Base-by-base conservation (phyloP, 1,139 yeast genomes). In the Geotrichum reessii region DNA sequence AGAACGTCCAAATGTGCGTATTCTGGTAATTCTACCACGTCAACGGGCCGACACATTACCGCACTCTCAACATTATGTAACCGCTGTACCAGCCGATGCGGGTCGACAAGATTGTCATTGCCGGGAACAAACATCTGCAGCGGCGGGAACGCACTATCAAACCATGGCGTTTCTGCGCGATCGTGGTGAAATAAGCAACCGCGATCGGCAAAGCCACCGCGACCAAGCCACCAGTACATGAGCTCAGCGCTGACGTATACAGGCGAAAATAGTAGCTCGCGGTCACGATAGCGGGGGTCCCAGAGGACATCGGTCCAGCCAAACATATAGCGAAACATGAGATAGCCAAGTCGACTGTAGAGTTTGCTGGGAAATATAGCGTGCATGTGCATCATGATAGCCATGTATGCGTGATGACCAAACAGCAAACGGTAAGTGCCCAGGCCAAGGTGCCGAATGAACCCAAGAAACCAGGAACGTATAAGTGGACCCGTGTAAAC, bases 1-100 rank as follows among this genome's bases (percentile, higher is more conserved):
- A 92, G 72, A 24, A 91, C 95, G 69, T 92, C 98, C 67, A 92
- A 78, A 71, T 92, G 98, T 53, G 95, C 93, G 70, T 91, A 95
- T 33, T 77, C 66, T 0, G 72, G 71, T 40, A 73, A 57, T 40
- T 71, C 70, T 17, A 66, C 65, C 7, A 71, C 66, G 42, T 64
- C 64, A 3, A 70, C 62, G n/a, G 19, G 54, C 17, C 31, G 3
- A 12, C 27, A 22, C 37, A 50, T 52, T n/a, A 55, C 40, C 27
- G 37, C 31, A 14, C 42, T 21, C 33, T 60, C 62, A 25, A 63
- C 71, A 0, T 71, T 74, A 1, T 82, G 77, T 75, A 67, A 74
- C 54, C 76, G 79, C 71, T 62, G 81, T 75, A 83, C 74, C 25
- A 89, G 76, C 57, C 82, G 71, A 40, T 74, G 74, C 0, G 91